phyloP scores from a whole-genome alignment of 345 rosid genomes.

The Eucalyptus shirleyi region DNA sequence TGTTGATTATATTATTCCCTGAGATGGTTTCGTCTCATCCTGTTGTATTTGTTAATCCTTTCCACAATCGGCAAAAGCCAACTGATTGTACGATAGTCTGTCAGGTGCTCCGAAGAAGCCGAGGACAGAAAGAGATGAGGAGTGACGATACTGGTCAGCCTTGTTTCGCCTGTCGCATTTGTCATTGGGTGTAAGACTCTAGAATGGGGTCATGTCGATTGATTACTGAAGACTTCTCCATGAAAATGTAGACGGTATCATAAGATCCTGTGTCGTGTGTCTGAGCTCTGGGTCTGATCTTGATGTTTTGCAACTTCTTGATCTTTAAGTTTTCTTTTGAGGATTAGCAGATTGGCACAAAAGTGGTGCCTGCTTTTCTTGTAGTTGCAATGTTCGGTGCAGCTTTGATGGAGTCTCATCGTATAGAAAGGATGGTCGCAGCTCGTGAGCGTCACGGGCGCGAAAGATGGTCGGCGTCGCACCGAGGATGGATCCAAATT shows the following conservation, averaged over 20 bases:
- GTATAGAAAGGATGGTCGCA: background rate
- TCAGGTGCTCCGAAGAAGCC: background rate
- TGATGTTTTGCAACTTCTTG: background rate
- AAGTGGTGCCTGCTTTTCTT: background rate
- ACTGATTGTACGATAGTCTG: background rate
- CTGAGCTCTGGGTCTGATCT: background rate
- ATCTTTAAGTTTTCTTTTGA: background rate
- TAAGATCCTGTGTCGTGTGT: background rate
- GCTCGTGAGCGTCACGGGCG: background rate
- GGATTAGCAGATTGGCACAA: background rate
- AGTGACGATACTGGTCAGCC: background rate
- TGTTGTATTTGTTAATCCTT: background rate
- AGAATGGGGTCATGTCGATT: background rate
- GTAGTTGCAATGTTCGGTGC: background rate
- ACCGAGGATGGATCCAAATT: background rate
- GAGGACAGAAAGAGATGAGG: background rate
- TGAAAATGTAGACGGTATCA: background rate
- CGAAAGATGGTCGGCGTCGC: rapidly evolving
- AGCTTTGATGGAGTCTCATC: background rate
- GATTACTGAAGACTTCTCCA: background rate
- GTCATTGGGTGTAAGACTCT: background rate
- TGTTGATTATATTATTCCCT: background rate
- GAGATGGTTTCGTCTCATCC: background rate
- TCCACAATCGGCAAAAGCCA: background rate
- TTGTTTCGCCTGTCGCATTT: background rate